Conservation (phyloP, 2,329 filamentous ascomycete genomes). For the Hypoxylon sp. region DNA sequence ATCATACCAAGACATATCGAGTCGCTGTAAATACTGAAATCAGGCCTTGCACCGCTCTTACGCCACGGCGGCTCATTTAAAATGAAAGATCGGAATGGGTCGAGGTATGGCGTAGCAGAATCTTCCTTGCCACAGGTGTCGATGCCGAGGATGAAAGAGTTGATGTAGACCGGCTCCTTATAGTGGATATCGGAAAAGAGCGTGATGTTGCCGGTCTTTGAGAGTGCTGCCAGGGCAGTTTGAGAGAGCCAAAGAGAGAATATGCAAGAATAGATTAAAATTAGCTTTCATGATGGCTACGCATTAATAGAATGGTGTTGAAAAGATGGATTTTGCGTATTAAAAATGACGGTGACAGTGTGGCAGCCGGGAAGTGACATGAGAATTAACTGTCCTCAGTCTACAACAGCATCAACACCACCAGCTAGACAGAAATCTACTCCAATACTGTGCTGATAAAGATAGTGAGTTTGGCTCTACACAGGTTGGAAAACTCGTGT, state of each 20-base stretch:
- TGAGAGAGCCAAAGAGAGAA: constrained; percentile 19
- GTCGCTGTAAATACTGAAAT: constrained; percentile 30
- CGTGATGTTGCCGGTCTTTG: constrained; percentile 24
- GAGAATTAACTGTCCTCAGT: neutral
- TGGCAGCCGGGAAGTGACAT: neutral
- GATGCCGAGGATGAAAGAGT: constrained; percentile 22
- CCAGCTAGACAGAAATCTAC: neutral
- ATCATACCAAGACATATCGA: constrained; percentile 12
- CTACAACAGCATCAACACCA: neutral
- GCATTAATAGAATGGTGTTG: neutral
- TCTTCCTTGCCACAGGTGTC: constrained; percentile 24
- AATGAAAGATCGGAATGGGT: constrained; percentile 24
- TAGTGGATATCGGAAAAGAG: constrained; percentile 4
- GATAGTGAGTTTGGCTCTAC: neutral
- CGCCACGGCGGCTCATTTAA: constrained; percentile 33
- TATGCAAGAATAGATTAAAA: constrained; percentile 7
- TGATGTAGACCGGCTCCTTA: constrained; percentile 24
- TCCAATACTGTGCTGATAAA: no score
- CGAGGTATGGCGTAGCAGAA: constrained; percentile 1
- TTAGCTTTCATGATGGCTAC: constrained; percentile 15
- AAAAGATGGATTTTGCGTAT: neutral
- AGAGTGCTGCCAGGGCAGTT: constrained; percentile 2
- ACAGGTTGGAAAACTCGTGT: no score
- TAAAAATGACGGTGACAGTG: neutral
- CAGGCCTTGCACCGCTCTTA: constrained; percentile 14